phyloP scores from a whole-genome alignment of 441 rosid species.

The Eutrema salsugineum region DNA sequence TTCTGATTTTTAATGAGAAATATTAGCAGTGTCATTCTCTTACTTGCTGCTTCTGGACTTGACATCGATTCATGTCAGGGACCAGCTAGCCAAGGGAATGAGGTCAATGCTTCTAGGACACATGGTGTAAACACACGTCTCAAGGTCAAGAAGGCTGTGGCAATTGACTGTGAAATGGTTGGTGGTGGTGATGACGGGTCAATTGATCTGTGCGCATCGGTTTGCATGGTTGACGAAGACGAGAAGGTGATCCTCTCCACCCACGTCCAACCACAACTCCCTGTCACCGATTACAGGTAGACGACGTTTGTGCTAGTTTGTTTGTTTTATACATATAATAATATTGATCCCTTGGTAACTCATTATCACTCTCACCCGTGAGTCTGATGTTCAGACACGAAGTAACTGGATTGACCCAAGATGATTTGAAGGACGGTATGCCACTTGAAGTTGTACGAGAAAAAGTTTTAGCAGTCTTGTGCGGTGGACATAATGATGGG shows the following conservation, averaged over 20 bases:
- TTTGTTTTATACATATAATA: no score
- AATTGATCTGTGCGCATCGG: slow-evolving; percentile 54
- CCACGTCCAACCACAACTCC: slow-evolving; percentile 53
- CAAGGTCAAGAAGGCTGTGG: slow-evolving; percentile 52
- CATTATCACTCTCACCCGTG: slow-evolving; percentile 3
- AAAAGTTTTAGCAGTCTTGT: slow-evolving; percentile 42
- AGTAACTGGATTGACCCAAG: slow-evolving; percentile 67
- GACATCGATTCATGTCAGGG: slow-evolving; percentile 33
- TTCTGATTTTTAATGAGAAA: neutral
- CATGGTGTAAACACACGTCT: slow-evolving; percentile 24
- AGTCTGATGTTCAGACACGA: slow-evolving; percentile 43
- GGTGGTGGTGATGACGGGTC: slow-evolving; percentile 68
- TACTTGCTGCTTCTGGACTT: neutral
- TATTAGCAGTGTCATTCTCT: neutral
- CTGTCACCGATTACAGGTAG: slow-evolving; percentile 64
- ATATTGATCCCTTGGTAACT: no score
- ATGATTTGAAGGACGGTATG: slow-evolving; percentile 56
- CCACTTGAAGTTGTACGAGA: slow-evolving; percentile 47
- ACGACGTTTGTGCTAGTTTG: slow-evolving; percentile 1
- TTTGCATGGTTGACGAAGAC: slow-evolving; percentile 69
- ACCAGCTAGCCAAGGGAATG: slow-evolving; percentile 16
- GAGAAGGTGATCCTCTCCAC: slow-evolving; percentile 57
- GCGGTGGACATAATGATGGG: slow-evolving; percentile 54
- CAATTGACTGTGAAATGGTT: slow-evolving; percentile 80
- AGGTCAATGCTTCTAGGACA: slow-evolving; percentile 11